phyloP scores from a whole-genome alignment of 441 rosid species.

The Pelargonium myrrhifolium region DNA sequence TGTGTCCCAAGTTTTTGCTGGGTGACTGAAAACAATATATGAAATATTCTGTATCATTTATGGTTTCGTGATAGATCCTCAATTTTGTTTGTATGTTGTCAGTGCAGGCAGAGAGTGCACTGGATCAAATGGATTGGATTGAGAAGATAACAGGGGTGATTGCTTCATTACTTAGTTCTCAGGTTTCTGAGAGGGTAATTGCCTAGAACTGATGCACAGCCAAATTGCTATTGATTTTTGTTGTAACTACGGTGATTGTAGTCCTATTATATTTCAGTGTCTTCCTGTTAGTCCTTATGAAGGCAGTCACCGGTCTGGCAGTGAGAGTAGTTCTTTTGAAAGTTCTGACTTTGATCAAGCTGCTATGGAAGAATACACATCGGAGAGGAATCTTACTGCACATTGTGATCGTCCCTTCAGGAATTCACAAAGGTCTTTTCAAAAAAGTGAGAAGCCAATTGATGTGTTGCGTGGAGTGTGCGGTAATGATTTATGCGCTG shows the following conservation, averaged over 20 bases:
- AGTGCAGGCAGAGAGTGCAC: constrained; percentile 90
- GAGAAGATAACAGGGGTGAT: constrained; percentile 97
- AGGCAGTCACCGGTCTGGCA: constrained; percentile 48
- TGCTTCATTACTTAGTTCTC: constrained; percentile 77
- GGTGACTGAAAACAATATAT: background rate
- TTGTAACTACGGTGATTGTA: constrained; percentile 15
- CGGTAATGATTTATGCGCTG: constrained; percentile 93
- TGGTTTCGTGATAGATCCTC: constrained; percentile 10
- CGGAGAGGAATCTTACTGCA: constrained; percentile 37
- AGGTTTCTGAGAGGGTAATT: constrained; percentile 66
- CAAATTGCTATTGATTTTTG: constrained; percentile 5
- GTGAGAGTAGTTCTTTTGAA: constrained; percentile 55
- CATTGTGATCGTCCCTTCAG: constrained; percentile 46
- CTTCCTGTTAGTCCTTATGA: constrained; percentile 39
- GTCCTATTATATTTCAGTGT: constrained; percentile 39
- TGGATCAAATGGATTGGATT: constrained; percentile 95
- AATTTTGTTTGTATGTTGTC: constrained; percentile 19
- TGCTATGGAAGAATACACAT: constrained; percentile 40
- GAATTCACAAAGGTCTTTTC: constrained; percentile 38
- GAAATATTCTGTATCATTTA: background rate
- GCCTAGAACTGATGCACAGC: background rate
- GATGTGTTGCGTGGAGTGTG: constrained; percentile 61
- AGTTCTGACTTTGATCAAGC: constrained; percentile 57
- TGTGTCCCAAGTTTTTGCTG: background rate
- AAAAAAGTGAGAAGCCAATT: constrained; percentile 68